Evolutionary conservation across 768 basidiomycete species (phyloP), one percentile per base, ranked within the genome.

Genomic region (Psilocybe cyanescens): DNA sequence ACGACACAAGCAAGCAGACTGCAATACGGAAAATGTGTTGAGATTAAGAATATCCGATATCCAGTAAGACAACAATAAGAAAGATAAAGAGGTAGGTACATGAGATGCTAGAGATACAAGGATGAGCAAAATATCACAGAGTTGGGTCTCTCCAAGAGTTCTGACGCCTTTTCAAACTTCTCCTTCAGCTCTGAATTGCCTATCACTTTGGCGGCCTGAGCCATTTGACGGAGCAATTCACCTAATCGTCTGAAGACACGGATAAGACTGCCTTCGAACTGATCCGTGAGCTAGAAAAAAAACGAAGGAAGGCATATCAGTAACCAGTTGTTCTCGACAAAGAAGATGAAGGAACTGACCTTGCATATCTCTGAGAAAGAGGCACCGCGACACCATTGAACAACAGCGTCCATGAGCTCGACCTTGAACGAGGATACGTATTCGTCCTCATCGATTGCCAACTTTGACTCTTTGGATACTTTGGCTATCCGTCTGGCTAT

Each of bases 391-490:
- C 97, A 99, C 97, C 97, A 99, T 63, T 95, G 92, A 37, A 95
- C 83, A 8, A 99, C 97, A 0, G 93, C 94, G 65, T 99, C 97
- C 95, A 99, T 99, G 53, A 99, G 86, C 70, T 98, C 97, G 17
- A 97, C 94, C 76, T 98, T 99, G 87, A 99, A 99, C 9, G 92
- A 94, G 56, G 89, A 83, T 1, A 99, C 94, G 73, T 99, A 99
- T 64, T 97, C 94, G 60, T 97, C 91, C 74, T 99, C 97, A 57
- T 92, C 88, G 49, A 99, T 74, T 1, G 89, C 76, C 3, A 99
- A 80, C 73, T 98, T 97, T 19, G 90, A 93, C 75, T 99, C 97
- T 66, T 91, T 91, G 3, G 94, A 94, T 4, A 99, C 93, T 71
- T 93, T 96, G n/a, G 97, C 97, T 70, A 99, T 99, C 57, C 95